Conservation (phyloP, 2,329 filamentous ascomycete genomes). For the Epichloe uncinata region DNA sequence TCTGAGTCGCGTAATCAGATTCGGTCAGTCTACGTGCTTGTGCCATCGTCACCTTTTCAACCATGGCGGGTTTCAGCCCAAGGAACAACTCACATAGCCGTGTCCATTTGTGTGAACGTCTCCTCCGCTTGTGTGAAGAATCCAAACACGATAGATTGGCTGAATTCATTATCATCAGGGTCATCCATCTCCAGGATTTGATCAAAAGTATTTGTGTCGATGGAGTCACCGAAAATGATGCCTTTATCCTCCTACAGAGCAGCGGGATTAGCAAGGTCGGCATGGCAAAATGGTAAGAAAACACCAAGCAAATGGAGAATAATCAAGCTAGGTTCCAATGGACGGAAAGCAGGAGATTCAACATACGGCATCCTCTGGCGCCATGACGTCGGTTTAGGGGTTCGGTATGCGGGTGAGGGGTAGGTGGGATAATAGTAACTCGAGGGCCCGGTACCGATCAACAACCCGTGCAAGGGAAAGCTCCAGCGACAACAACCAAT, state of each 20-base stretch:
- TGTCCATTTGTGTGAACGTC: slow-evolving; percentile 78
- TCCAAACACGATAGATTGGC: slow-evolving; percentile 71
- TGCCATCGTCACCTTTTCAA: background rate
- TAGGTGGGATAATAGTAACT: background rate
- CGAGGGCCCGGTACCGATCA: background rate
- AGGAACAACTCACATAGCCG: slow-evolving; percentile 58
- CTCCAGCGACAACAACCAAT: background rate
- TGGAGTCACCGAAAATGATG: slow-evolving; percentile 48
- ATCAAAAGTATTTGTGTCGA: slow-evolving; percentile 72
- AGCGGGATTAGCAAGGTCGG: slow-evolving; percentile 10
- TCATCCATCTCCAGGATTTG: slow-evolving; percentile 99
- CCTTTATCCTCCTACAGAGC: background rate
- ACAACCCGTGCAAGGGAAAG: background rate
- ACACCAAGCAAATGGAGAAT: background rate
- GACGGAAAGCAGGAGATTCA: background rate
- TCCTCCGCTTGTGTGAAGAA: slow-evolving; percentile 86
- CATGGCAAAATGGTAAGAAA: background rate
- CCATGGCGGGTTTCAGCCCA: background rate
- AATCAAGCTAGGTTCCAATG: background rate
- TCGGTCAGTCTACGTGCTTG: background rate
- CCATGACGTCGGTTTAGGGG: slow-evolving; percentile 12
- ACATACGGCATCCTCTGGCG: slow-evolving; percentile 22
- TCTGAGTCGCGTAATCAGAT: slow-evolving; percentile 29
- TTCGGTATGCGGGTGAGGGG: background rate
- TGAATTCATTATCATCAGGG: slow-evolving; percentile 75